Evolutionary conservation across 164 flowering plant genomes (phyloP), one percentile per base, ranked within the genome.

Genomic region (Berberis vulgaris): DNA sequence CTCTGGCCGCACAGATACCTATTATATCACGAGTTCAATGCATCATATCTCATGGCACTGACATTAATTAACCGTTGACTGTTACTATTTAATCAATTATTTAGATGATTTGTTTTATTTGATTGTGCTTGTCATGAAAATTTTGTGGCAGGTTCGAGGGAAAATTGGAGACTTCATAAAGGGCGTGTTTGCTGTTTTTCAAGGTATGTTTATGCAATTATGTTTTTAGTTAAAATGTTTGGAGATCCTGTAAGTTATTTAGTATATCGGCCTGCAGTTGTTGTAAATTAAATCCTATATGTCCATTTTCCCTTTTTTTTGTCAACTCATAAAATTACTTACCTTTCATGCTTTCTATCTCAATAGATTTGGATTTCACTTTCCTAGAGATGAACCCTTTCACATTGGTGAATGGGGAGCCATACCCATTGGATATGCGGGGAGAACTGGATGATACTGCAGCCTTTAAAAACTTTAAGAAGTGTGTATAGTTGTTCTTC

Each of bases 341-440:
- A 26, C 26, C 26, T 26, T 26, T 26, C 26, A 26, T 26, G 26
- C 26, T 26, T 26, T 26, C 26, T 26, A 26, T 26, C 26, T 26
- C 26, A 26, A 26, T 77, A 94, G 99, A 94, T 82, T 79, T 94
- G 66, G 99, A 94, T 83, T 91, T 94, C 83, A 88, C 88, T 49
- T 94, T 94, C 84, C 72, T 94, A 26, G 99, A 94, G 83, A 94
- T 94, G 99, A 94, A 94, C 74, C 99, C 99, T 47, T 94, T 94
- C 69, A 78, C 97, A 43, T 70, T 94, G 76, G 90, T 94, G 58
- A 76, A 94, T 65, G 96, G 96, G 65, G 82, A 91, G 83, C 99
- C 99, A 41, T 94, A 91, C 82, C 99, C 99, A 40, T 72, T 94
- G 78, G 99, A 94, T 67, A 94, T 94, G 99, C 86, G 99, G 70